These are phyloP conservation scores for Diaporthe velutina DNA, from an alignment of 2,329 filamentous ascomycete species.

Conservation along the genomic window DNA sequence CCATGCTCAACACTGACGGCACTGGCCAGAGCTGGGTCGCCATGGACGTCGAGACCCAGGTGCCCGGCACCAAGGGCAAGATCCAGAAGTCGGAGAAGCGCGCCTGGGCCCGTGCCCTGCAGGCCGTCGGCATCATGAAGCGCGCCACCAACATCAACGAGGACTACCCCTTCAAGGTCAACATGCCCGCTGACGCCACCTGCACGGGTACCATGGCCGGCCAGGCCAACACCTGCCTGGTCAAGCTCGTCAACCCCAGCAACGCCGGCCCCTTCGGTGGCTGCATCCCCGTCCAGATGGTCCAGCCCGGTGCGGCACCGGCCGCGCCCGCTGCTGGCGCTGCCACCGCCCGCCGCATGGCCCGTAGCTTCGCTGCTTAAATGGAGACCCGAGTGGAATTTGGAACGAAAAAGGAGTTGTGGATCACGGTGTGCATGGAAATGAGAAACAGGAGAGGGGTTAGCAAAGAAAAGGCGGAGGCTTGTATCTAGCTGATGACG, in stretches of 20 bases:
- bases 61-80: constrained; percentile 53
- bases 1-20: constrained; percentile 54
- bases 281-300: constrained; percentile 40
- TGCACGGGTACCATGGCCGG: constrained; percentile 46
- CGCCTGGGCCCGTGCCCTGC: constrained; percentile 37
- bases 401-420: too few species aligned
- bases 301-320: constrained; percentile 9
- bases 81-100: constrained; percentile 46
- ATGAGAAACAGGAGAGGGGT: not conserved
- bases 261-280: constrained; percentile 40
- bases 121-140: constrained; percentile 39
- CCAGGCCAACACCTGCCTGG: constrained; percentile 45
- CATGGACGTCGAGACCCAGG: constrained; percentile 49
- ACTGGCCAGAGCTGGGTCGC: constrained; percentile 51
- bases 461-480: not conserved
- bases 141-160: constrained; percentile 42
- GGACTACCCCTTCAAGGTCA: constrained; percentile 44
- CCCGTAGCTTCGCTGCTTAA: constrained; percentile 36
- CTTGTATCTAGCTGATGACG: constrained; percentile 14
- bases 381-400: not conserved
- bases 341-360: constrained; percentile 38
- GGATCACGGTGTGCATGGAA: too few species aligned
- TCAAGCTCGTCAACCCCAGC: constrained; percentile 47
- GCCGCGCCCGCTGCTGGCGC: constrained; percentile 31
- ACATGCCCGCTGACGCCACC: constrained; percentile 45